A percentile compares a stretch with the other conserved stretches of the same genome.
Evolutionary conservation across 2,329 filamentous ascomycete genomes (phyloP).

Genomic region (Cladorrhinum sp.): DNA sequence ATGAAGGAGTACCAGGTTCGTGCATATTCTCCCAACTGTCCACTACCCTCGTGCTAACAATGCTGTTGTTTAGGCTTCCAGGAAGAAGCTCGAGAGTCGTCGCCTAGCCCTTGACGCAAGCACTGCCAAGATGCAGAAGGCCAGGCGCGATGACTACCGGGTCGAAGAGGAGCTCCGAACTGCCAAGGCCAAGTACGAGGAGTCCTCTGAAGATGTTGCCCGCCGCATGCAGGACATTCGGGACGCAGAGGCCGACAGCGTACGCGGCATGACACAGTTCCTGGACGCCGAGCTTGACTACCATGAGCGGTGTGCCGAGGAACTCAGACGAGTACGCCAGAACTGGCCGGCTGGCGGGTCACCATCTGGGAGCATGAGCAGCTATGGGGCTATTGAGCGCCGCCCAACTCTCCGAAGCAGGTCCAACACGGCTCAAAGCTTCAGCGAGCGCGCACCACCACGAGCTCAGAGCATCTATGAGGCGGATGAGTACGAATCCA

Average conservation of each 20-base stretch:
- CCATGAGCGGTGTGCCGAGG: slow-evolving; percentile 85
- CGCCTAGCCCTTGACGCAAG: slow-evolving; percentile 89
- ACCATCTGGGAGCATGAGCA: slow-evolving; percentile 16
- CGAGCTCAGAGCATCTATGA: slow-evolving; percentile 37
- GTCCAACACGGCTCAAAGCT: slow-evolving; percentile 49
- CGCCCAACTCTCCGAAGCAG: slow-evolving; percentile 38
- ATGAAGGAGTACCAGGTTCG: slow-evolving; percentile 96
- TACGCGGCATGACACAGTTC: slow-evolving; percentile 75
- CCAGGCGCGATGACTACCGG: slow-evolving; percentile 89
- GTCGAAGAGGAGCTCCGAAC: slow-evolving; percentile 88
- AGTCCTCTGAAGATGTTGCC: slow-evolving; percentile 86
- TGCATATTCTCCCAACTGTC: slow-evolving; percentile 6
- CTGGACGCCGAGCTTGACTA: slow-evolving; percentile 87
- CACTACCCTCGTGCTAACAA: slow-evolving; percentile 17
- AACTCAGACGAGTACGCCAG: slow-evolving; percentile 59
- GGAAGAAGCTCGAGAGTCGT: slow-evolving; percentile 91
- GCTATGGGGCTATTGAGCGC: slow-evolving; percentile 25
- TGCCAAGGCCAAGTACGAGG: slow-evolving; percentile 94
- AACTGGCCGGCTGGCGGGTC: slow-evolving; percentile 38
- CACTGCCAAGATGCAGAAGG: slow-evolving; percentile 85
- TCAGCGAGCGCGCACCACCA: slow-evolving; percentile 34
- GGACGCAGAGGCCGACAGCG: slow-evolving; percentile 80
- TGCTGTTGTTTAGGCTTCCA: slow-evolving; percentile 55
- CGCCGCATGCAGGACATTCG: slow-evolving; percentile 96
- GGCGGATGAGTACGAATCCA: slow-evolving; percentile 27